Evolutionary conservation across 2,329 filamentous ascomycete species (phyloP).

Genomic region (Tolypocladium ophioglossoides): DNA sequence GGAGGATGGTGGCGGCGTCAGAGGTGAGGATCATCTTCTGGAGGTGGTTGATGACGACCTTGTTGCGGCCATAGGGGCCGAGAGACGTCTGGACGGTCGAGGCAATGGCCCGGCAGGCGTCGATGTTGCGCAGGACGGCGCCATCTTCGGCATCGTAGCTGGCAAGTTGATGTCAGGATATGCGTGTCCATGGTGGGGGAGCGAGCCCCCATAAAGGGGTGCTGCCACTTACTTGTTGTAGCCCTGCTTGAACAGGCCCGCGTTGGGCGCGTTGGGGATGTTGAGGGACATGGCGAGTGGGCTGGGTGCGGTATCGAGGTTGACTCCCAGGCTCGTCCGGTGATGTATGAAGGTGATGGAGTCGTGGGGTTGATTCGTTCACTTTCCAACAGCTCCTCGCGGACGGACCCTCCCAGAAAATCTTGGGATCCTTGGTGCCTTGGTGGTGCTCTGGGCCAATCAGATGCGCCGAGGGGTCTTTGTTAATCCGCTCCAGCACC

Average conservation of each 20-base stretch:
- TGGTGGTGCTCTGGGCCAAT: not conserved
- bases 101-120: constrained; percentile 91
- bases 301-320: not conserved
- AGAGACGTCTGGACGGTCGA: constrained; percentile 95
- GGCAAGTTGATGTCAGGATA: constrained; percentile 5
- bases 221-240: constrained; percentile 72
- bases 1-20: constrained; percentile 92
- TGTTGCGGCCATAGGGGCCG: constrained; percentile 95
- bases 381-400: not conserved
- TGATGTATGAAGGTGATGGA: not conserved
- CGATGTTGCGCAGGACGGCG: constrained; percentile 95
- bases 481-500: not conserved
- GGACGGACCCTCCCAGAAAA: not conserved
- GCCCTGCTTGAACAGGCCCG: constrained; percentile 87
- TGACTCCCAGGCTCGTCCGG: constrained; percentile 3
- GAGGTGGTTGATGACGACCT: constrained; percentile 99
- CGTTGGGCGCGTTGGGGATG: constrained; percentile 88
- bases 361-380: constrained; percentile 1
- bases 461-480: not conserved
- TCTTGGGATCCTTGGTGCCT: not conserved
- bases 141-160: constrained; percentile 99
- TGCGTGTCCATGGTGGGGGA: not conserved
- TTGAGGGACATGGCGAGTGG: constrained; percentile 71
- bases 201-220: constrained; percentile 10
- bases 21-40: constrained; percentile 99